These are phyloP conservation scores for Penicillium freii DNA, from an alignment of 2,329 filamentous ascomycete species.

Conservation along the genomic window DNA sequence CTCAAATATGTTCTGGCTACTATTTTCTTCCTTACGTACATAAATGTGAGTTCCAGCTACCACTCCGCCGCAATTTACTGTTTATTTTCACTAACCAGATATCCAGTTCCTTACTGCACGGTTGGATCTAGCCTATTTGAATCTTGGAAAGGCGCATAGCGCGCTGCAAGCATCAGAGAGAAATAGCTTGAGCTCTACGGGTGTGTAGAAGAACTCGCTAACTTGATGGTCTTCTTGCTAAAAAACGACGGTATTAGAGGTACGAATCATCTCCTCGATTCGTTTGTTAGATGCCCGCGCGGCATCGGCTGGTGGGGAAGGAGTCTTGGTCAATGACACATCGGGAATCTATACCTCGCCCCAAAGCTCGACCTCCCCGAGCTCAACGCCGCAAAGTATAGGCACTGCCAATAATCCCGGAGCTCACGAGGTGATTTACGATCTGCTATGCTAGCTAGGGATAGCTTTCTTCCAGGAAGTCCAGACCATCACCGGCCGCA, in stretches of 20 bases:
- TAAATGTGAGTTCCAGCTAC: not conserved
- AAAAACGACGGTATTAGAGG: not conserved
- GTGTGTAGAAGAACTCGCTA: not conserved
- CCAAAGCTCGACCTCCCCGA: conserved; percentile 42
- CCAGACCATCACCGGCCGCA: conserved; percentile 57
- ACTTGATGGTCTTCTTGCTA: not conserved
- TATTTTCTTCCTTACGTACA: not conserved
- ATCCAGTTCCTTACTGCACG: not conserved
- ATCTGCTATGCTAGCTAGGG: not conserved
- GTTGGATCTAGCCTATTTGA: not conserved
- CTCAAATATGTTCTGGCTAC: not conserved
- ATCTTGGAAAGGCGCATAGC: not conserved
- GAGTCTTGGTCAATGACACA: conserved; percentile 50
- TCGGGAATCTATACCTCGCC: conserved; percentile 1
- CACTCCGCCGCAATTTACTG: not conserved
- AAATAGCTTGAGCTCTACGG: not conserved
- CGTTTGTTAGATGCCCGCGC: conserved; percentile 56
- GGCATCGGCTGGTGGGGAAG: conserved; percentile 57
- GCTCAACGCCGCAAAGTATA: conserved; percentile 24
- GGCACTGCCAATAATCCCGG: not conserved
- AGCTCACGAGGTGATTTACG: not conserved
- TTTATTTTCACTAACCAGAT: not conserved
- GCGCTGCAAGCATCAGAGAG: not conserved
- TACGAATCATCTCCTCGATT: conserved; percentile 49
- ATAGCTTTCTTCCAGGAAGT: conserved; percentile 56